Conservation (phyloP, 768 basidiomycete species). For the Suillus decipiens region DNA sequence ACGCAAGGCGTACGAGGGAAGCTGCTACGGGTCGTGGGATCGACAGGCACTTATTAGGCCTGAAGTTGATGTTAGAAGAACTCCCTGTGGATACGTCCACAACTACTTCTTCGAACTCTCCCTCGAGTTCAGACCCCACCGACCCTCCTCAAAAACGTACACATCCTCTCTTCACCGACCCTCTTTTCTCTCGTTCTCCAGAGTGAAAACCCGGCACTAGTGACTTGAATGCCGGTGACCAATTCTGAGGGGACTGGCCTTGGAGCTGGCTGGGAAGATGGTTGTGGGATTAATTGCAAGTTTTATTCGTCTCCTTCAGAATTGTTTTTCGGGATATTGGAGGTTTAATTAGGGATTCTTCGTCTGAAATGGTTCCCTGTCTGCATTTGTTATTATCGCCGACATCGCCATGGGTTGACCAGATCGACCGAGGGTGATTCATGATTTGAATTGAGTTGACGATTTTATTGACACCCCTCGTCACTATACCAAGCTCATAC, state of each 20-base stretch:
- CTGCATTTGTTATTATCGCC: neutral
- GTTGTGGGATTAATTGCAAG: constrained; percentile 94
- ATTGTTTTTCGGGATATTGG: neutral
- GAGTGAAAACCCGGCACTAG: constrained; percentile 91
- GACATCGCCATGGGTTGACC: neutral
- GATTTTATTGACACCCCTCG: neutral
- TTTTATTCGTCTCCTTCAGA: constrained; percentile 15
- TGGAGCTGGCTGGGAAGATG: constrained; percentile 78
- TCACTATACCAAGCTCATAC: neutral
- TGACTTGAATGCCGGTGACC: constrained; percentile 80
- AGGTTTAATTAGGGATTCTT: neutral
- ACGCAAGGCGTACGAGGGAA: constrained; percentile 70
- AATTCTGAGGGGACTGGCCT: constrained; percentile 93
- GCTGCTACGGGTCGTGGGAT: constrained; percentile 83
- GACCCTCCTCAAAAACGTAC: constrained; percentile 29
- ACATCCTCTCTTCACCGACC: constrained; percentile 69
- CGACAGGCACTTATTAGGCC: constrained; percentile 89
- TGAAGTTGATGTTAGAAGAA: constrained; percentile 60
- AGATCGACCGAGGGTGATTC: constrained; percentile 16
- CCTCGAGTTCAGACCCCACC: constrained; percentile 19
- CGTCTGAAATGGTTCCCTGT: neutral
- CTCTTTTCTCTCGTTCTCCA: constrained; percentile 69
- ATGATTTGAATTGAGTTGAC: constrained; percentile 10
- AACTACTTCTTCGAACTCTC: neutral
- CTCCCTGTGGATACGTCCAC: neutral